Percentiles rank a stretch among this genome's conserved stretches.
Evolutionary conservation across 169 alveolate species (phyloP).

Genomic region (Babesia bigemina): DNA sequence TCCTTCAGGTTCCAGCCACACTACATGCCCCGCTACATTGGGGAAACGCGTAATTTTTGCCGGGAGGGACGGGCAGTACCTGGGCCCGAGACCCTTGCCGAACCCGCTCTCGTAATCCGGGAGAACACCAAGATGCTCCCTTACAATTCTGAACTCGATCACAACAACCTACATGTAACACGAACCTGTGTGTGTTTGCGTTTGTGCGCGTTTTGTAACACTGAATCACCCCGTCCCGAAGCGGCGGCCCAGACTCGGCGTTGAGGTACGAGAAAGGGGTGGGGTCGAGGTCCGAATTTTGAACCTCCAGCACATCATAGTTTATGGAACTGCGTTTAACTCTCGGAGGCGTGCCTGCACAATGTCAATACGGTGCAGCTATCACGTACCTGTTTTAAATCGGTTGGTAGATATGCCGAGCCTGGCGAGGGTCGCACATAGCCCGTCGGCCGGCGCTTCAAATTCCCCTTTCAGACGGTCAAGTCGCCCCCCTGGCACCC

Average conservation of each 20-base stretch:
- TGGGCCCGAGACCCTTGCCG: conserved; percentile 88
- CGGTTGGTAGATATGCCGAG: conserved; percentile 44
- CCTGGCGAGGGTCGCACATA: conserved; percentile 60
- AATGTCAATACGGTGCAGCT: conserved; percentile 64
- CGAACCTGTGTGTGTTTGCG: conserved; percentile 78
- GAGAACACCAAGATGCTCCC: conserved; percentile 66
- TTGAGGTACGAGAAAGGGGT: conserved; percentile 81
- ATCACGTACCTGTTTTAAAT: conserved; percentile 64
- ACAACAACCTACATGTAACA: background rate
- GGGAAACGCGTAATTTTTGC: conserved; percentile 81
- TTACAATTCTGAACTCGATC: conserved; percentile 42
- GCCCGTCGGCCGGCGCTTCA: conserved; percentile 69
- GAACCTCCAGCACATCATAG: conserved; percentile 79
- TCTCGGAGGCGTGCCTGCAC: conserved; percentile 92
- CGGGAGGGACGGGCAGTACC: conserved; percentile 92
- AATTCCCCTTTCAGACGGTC: conserved; percentile 64
- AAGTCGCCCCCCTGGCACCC: conserved; percentile 75
- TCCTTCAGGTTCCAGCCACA: conserved; percentile 95
- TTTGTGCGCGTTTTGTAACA: conserved; percentile 85
- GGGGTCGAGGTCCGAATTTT: conserved; percentile 82
- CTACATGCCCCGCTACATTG: conserved; percentile 79
- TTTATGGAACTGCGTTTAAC: conserved; percentile 77
- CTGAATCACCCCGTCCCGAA: conserved; percentile 66
- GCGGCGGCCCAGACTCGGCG: conserved; percentile 26
- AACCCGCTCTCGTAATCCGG: conserved; percentile 79